Base-by-base conservation (phyloP, 192 early-diverging fungal genomes). In the Fimicolochytrium jonesii region DNA sequence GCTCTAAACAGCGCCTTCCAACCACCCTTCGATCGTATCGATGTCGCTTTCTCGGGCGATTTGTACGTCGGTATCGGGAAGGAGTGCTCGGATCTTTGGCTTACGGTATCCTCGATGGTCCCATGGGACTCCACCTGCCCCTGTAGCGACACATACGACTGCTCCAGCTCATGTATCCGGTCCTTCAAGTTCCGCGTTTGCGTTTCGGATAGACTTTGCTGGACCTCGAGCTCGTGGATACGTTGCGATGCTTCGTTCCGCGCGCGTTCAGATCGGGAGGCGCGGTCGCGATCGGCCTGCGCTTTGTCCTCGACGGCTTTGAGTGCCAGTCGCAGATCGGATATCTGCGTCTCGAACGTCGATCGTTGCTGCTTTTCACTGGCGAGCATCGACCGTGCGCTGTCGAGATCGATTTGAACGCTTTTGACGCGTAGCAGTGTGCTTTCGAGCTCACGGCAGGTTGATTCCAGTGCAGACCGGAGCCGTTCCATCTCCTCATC, bases 131-230 rank as follows among this genome's bases (percentile, higher is more conserved):
- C n/a, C 20, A 59, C 15, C 32, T 72, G 58, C 1, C 51, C 33
- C 31, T 63, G 68, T 6, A 77, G 45, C 10, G 58, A 39, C 6
- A 63, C 25, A n/a, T 30, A 43, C 37, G 49, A 35, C 1, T 36
- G 35, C 29, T 73, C 76, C 10, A 74, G 54, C 28, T 77, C 76
- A 22, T 57, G 37, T 0, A 74, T 50, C 5, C 69, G 64, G 6
- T 73, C 65, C 51, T 73, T 58, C 15, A 73, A 64, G n/a, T 36
- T 67, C n/a, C 28, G 55, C 4, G 32, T 37, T 35, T 52, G 49
- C 26, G 58, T 57, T 17, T 64, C 47, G 32, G 28, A 55, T 5
- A 52, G 39, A 18, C 9, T 39, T 13, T 47, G 36, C 29, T 64
- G 56, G 6, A 46, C 46, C n/a, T 42, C 44, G 20, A 57, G 37